Evolutionary conservation across 768 basidiomycete species (phyloP).

Genomic region (Lentinula aciculospora): DNA sequence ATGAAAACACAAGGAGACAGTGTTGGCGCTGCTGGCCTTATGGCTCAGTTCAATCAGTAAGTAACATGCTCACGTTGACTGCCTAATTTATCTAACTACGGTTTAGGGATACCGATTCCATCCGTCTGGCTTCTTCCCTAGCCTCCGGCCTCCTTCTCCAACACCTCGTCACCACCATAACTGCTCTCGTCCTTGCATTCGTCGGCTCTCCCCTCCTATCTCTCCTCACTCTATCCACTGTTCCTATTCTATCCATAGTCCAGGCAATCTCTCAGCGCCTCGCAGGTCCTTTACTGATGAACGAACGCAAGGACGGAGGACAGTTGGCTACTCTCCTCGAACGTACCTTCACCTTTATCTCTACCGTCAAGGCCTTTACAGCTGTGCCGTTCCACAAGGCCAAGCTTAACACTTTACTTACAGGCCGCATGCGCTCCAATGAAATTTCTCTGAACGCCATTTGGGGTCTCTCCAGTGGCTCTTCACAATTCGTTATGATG

Average conservation of each 20-base stretch:
- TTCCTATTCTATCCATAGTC: constrained; percentile 76
- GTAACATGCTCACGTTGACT: not conserved
- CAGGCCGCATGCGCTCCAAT: constrained; percentile 36
- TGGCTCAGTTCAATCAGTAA: constrained; percentile 3
- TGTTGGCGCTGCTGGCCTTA: constrained; percentile 5
- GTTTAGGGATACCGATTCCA: constrained; percentile 88
- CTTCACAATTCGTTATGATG: constrained; percentile 79
- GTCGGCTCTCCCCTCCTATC: constrained; percentile 76
- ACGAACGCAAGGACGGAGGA: constrained; percentile 62
- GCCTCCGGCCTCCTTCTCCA: constrained; percentile 76
- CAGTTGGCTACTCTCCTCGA: constrained; percentile 77
- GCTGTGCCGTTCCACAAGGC: constrained; percentile 41
- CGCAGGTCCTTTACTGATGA: constrained; percentile 59
- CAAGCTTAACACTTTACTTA: constrained; percentile 39
- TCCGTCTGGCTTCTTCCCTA: constrained; percentile 78
- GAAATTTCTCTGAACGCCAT: constrained; percentile 54
- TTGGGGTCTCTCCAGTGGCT: constrained; percentile 69
- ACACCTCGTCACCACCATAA: constrained; percentile 72
- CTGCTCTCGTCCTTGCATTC: constrained; percentile 81
- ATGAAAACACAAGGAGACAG: constrained; percentile 15
- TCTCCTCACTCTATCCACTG: constrained; percentile 85
- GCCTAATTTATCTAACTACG: not conserved
- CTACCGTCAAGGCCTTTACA: constrained; percentile 87
- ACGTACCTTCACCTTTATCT: constrained; percentile 67
- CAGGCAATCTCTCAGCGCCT: constrained; percentile 70